Conservation (phyloP, 2,329 filamentous ascomycete species). For the Dendrostoma leiphaemia region DNA sequence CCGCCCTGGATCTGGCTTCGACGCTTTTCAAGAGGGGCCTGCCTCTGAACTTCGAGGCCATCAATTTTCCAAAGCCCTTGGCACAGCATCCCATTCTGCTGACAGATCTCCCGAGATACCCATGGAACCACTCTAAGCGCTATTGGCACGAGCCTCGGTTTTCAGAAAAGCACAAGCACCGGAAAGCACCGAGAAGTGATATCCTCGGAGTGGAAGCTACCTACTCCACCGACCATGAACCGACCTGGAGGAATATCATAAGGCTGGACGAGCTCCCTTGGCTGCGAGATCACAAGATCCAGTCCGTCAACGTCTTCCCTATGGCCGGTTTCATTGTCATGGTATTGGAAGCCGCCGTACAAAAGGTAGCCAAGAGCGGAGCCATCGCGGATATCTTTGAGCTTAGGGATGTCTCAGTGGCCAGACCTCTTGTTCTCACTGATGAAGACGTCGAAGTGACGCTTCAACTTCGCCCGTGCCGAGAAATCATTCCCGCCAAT, state of each 20-base stretch:
- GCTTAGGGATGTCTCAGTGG: conserved; percentile 27
- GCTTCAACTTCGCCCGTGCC: conserved; percentile 18
- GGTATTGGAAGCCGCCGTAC: conserved; percentile 31
- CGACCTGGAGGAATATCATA: conserved; percentile 35
- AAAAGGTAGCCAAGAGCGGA: conserved; percentile 22
- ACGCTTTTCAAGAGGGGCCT: conserved; percentile 10
- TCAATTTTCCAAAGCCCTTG: conserved; percentile 4
- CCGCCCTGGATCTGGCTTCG: not conserved
- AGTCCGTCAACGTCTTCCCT: conserved; percentile 38
- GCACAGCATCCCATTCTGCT: not conserved
- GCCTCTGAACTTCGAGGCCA: not conserved
- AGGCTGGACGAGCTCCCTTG: conserved; percentile 15
- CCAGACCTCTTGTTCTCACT: conserved; percentile 29
- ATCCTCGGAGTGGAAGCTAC: conserved; percentile 34
- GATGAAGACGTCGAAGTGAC: conserved; percentile 26
- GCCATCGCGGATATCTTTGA: conserved; percentile 22
- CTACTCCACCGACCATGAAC: conserved; percentile 29
- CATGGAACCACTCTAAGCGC: conserved; percentile 43
- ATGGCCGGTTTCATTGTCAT: conserved; percentile 42
- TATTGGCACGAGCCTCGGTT: conserved; percentile 38
- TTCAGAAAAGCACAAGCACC: conserved; percentile 32
- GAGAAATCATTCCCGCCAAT: conserved; percentile 19
- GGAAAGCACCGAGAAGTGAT: conserved; percentile 35
- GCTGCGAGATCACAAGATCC: conserved; percentile 14
- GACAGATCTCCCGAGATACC: conserved; percentile 40